A percentile compares a stretch with the other conserved stretches of the same genome.
Evolutionary conservation across 2,329 filamentous ascomycete genomes (phyloP).

Genomic region (Aspergillus caelatus): DNA sequence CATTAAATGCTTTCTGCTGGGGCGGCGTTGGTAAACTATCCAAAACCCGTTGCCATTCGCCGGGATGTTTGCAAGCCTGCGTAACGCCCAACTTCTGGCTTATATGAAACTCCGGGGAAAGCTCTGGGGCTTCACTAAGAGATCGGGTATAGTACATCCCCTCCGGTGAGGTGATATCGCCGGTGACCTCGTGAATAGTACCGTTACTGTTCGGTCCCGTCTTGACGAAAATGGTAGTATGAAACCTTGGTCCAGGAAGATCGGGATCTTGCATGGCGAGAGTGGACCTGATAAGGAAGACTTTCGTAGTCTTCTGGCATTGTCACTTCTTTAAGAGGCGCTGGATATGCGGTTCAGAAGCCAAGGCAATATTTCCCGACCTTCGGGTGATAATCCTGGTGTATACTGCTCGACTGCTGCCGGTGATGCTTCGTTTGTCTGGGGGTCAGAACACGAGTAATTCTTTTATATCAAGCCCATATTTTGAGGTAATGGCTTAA

Average conservation of each 20-base stretch:
- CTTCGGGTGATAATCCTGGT: not conserved
- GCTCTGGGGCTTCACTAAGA: not conserved
- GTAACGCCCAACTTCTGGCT: slow-evolving; percentile 9
- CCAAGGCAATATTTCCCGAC: no score
- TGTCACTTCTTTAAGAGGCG: not conserved
- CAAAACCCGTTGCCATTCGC: slow-evolving; percentile 7
- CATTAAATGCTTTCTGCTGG: slow-evolving; percentile 16
- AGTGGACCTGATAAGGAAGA: slow-evolving; percentile 10
- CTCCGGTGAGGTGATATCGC: slow-evolving; percentile 10
- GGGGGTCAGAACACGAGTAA: not conserved
- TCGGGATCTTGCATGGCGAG: slow-evolving; percentile 17
- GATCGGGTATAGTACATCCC: slow-evolving; percentile 13
- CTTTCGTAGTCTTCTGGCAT: slow-evolving; percentile 3
- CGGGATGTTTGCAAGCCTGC: slow-evolving; percentile 1
- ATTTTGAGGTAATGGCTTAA: not conserved
- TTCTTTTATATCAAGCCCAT: not conserved
- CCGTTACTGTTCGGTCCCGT: slow-evolving; percentile 7
- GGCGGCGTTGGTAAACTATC: slow-evolving; percentile 10
- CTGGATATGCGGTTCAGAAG: not conserved
- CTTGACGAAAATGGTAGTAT: slow-evolving; percentile 16
- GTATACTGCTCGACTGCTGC: not conserved
- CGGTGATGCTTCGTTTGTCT: not conserved
- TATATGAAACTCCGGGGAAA: not conserved
- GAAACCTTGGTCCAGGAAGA: slow-evolving; percentile 8
- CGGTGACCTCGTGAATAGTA: slow-evolving; percentile 13